Base-by-base conservation (phyloP, 2,329 filamentous ascomycete genomes). In the Zymoseptoria crescenta region DNA sequence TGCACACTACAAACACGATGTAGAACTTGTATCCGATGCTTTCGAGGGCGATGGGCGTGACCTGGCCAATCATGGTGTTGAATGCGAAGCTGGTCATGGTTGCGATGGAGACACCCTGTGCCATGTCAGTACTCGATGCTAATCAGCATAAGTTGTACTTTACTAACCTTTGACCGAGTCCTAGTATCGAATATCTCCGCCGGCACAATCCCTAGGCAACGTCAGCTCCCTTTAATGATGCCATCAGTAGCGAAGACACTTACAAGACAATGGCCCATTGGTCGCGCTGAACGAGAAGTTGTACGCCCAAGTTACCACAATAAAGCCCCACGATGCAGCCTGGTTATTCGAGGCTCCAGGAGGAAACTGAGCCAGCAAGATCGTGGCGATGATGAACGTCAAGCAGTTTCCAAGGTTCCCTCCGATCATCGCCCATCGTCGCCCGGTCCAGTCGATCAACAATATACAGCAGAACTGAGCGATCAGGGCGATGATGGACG, bases 221-320 rank as follows among this genome's bases (percentile, higher is more conserved):
- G 41, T 60, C 49, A 63, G 58, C 24, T 50, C 52, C 19, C n/a
- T 8, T 8, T 13, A 27, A 19, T 3, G 8, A 21, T 24, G 24
- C 24, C 24, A 51, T 51, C 20, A 16, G 16, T 1, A 13, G 5
- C 49, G 5, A 24, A 6, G 16, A 10, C n/a, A 58, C 59, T 59
- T 51, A 67, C 81, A 84, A 20, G 81, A 79, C 1, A 91, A 74
- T 0, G 88, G 87, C 21, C 88, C 88, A 60, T 86, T 88, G 1
- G 86, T 87, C 35, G 81, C 80, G 3, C 81, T 86, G 78, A 90
- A 91, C 49, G 80, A 86, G 76, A 91, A 87, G 74, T 92, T 91
- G 79, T 89, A 92, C 1, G 89, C 71, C 88, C 88, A 92, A 1
- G 88, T 92, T 66, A 83, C 80, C 67, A 85, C 81, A 62, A 92